Percentiles rank a stretch among this genome's conserved stretches.
Conservation (phyloP, 306 rosid genomes). For the Hippophae rhamnoides region DNA sequence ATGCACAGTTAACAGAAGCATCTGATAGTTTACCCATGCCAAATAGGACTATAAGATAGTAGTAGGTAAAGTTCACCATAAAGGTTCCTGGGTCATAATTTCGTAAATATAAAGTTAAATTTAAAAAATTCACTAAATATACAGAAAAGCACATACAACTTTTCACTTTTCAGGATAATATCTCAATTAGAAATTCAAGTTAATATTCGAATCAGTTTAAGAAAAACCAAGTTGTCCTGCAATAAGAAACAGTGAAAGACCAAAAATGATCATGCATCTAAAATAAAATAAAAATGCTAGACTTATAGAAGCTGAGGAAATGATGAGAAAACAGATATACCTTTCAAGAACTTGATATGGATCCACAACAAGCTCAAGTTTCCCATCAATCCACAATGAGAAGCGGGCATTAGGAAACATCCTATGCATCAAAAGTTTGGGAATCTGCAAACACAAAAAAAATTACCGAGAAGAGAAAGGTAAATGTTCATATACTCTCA, state of each 20-base stretch:
- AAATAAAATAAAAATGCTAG: background rate
- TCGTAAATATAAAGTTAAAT: no score
- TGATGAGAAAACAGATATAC: conserved; percentile 23
- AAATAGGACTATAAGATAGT: no score
- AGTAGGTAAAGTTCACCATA: no score
- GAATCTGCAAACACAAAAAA: conserved; percentile 50
- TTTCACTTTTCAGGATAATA: no score
- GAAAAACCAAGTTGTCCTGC: background rate
- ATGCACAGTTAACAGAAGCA: no score
- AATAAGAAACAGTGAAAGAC: background rate
- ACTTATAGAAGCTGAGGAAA: background rate
- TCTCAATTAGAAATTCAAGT: no score
- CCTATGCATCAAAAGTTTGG: conserved; percentile 86
- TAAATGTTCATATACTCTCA: background rate
- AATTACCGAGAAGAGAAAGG: conserved; percentile 9
- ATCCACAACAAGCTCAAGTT: conserved; percentile 88
- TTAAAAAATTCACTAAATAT: no score
- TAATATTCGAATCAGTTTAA: background rate
- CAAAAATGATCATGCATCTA: background rate
- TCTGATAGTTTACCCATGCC: no score
- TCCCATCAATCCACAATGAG: conserved; percentile 90
- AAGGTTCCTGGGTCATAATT: no score
- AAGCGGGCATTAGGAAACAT: conserved; percentile 82
- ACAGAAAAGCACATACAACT: no score
- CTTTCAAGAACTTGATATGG: conserved; percentile 88